These are phyloP conservation scores for Aspergillus fructus DNA, from an alignment of 2,329 filamentous ascomycete genomes.

Conservation along the genomic window DNA sequence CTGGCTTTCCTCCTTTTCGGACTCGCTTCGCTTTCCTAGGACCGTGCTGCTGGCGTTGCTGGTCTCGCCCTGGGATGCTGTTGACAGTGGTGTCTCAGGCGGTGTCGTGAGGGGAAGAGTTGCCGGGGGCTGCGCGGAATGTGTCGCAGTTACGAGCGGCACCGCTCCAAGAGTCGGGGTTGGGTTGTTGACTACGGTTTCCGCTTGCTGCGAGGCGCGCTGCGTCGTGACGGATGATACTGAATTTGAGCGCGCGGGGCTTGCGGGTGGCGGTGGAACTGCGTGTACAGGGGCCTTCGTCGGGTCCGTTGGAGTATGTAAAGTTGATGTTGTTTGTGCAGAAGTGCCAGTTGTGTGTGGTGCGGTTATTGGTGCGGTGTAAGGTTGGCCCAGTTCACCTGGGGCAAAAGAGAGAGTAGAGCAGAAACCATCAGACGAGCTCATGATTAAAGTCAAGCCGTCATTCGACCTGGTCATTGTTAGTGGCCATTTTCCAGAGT, in stretches of 20 bases:
- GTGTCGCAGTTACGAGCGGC: constrained; percentile 72
- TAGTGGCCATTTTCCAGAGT: constrained; percentile 10
- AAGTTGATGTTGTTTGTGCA: constrained; percentile 58
- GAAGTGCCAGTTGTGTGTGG: constrained; percentile 31
- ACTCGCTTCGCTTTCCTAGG: constrained; percentile 52
- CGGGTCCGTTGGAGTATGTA: constrained; percentile 67
- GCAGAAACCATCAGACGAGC: constrained; percentile 98
- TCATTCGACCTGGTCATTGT: constrained; percentile 65
- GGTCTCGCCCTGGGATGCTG: constrained; percentile 53
- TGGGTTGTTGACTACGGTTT: constrained; percentile 68
- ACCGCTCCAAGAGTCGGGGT: constrained; percentile 75
- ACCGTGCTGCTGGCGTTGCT: constrained; percentile 55
- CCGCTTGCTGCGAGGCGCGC: constrained; percentile 43
- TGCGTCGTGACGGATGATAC: constrained; percentile 73
- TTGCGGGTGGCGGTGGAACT: constrained; percentile 61
- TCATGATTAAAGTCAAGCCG: constrained; percentile 79
- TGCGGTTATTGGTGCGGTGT: constrained; percentile 53
- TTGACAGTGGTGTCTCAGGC: constrained; percentile 73
- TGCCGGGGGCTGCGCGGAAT: constrained; percentile 52
- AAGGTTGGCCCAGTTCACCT: constrained; percentile 80
- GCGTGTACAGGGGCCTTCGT: constrained; percentile 55
- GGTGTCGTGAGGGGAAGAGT: constrained; percentile 78
- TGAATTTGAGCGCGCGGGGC: constrained; percentile 82
- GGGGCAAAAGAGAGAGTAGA: constrained; percentile 81
- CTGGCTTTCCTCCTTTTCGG: constrained; percentile 45